A percentile compares a stretch with the other conserved stretches of the same genome.
phyloP scores from a whole-genome alignment of 164 flowering plant species.

The Vitis cinerea region DNA sequence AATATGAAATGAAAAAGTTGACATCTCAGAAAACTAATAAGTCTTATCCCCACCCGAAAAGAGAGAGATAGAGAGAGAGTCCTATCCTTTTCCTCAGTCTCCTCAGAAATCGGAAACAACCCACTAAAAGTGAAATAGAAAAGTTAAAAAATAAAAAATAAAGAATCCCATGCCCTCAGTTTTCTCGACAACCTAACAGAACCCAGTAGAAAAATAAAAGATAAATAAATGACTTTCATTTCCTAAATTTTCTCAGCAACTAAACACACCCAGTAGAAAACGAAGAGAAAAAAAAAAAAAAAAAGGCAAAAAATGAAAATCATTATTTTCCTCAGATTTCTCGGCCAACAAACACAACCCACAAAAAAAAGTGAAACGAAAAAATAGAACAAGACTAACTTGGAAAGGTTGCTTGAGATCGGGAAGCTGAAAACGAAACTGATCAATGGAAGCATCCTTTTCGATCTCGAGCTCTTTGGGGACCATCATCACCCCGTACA shows the following conservation, averaged over 20 bases:
- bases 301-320: neutral
- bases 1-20: too few relatives aligned
- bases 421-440: slow-evolving; percentile 29
- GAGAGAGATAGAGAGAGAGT: too few relatives aligned
- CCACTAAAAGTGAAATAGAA: too few relatives aligned
- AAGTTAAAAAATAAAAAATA: neutral
- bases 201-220: neutral
- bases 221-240: neutral
- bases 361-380: neutral
- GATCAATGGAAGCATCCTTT: slow-evolving; percentile 16
- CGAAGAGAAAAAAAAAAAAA: neutral
- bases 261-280: slow-evolving; percentile 2
- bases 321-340: too few relatives aligned
- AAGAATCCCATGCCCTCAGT: neutral
- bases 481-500: slow-evolving; percentile 39
- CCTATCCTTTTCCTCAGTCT: too few relatives aligned
- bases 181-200: neutral
- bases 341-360: too few relatives aligned
- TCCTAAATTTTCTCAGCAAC: slow-evolving; percentile 6
- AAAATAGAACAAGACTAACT: slow-evolving; percentile 26
- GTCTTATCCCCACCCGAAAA: too few relatives aligned
- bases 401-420: slow-evolving; percentile 37
- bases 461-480: slow-evolving; percentile 43
- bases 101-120: too few relatives aligned
- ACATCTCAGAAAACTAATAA: too few relatives aligned